Conservation (phyloP, 1,139 yeast genomes). For the Komagataea norvegica region DNA sequence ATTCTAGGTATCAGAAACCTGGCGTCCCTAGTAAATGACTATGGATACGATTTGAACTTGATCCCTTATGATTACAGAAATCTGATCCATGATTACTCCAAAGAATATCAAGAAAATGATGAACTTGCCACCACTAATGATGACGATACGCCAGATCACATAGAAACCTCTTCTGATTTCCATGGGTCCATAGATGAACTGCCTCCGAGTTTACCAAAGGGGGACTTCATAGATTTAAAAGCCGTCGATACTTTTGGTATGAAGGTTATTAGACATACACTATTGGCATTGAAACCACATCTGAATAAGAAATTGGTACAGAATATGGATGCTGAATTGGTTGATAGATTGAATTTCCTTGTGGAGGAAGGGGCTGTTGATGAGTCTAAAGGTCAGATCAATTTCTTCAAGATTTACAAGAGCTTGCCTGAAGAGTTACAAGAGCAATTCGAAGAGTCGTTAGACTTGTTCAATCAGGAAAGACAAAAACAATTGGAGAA, state of each 20-base stretch:
- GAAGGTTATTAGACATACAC: conserved; percentile 73
- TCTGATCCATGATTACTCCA: conserved; percentile 24
- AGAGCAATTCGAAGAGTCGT: conserved; percentile 52
- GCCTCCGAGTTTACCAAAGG: conserved; percentile 28
- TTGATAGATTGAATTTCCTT: conserved; percentile 27
- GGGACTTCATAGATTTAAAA: conserved; percentile 48
- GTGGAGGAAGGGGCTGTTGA: conserved; percentile 28
- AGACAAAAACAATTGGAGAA: conserved; percentile 76
- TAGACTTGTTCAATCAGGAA: conserved; percentile 65
- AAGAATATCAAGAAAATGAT: conserved; percentile 7
- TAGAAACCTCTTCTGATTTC: conserved; percentile 12
- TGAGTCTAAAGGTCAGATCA: conserved; percentile 35
- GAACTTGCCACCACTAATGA: neutral
- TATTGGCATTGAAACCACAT: conserved; percentile 51
- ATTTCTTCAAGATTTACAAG: conserved; percentile 64
- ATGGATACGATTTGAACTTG: conserved; percentile 25
- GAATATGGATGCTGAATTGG: conserved; percentile 36
- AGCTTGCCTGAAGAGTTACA: conserved; percentile 47
- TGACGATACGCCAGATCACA: conserved; percentile 13
- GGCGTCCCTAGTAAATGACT: conserved; percentile 35
- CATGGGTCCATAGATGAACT: conserved; percentile 10
- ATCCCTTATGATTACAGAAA: conserved; percentile 36
- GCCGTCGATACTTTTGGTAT: conserved; percentile 80
- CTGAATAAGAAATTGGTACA: conserved; percentile 32
- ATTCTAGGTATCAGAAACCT: conserved; percentile 64